Percentiles rank a stretch among this genome's conserved stretches.
Conservation (phyloP, 495 filamentous ascomycete genomes). For the Annulohypoxylon stygium region DNA sequence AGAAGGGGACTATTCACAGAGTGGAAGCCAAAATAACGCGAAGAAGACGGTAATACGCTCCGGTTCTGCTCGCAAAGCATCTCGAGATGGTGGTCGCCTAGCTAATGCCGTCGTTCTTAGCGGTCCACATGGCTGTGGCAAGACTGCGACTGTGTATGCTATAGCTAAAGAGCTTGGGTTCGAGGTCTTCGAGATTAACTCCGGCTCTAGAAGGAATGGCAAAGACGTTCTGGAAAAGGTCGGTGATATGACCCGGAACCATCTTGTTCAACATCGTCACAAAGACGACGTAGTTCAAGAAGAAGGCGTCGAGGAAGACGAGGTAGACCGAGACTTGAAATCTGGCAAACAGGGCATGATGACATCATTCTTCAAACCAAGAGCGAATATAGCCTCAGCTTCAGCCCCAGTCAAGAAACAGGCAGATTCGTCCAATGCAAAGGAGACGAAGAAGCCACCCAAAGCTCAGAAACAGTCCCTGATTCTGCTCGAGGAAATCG, state of each 20-base stretch:
- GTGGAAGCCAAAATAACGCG: constrained; percentile 53
- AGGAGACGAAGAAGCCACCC: constrained; percentile 56
- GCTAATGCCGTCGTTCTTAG: constrained; percentile 82
- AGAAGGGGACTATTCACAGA: constrained; percentile 67
- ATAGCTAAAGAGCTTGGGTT: constrained; percentile 96
- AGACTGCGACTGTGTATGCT: constrained; percentile 92
- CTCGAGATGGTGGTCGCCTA: constrained; percentile 61
- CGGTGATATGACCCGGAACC: constrained; percentile 96
- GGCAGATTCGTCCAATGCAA: constrained; percentile 26
- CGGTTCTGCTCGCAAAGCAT: constrained; percentile 55
- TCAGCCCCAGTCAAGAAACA: constrained; percentile 42
- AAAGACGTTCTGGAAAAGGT: constrained; percentile 92
- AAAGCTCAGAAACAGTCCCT: constrained; percentile 90
- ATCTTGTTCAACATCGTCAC: constrained; percentile 74
- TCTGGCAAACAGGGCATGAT: constrained; percentile 80
- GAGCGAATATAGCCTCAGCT: constrained; percentile 41
- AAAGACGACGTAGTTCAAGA: constrained; percentile 45
- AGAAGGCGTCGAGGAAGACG: constrained; percentile 52
- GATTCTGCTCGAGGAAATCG: constrained; percentile 94
- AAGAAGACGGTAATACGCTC: constrained; percentile 75
- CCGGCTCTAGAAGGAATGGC: constrained; percentile 83
- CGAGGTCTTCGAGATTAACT: constrained; percentile 94
- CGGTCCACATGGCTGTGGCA: constrained; percentile 91
- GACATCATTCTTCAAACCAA: constrained; percentile 82
- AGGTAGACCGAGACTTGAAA: constrained; percentile 69